Evolutionary conservation across 129 eudicot genomes (phyloP).

Genomic region (Pseudognaphalium luteoalbum): DNA sequence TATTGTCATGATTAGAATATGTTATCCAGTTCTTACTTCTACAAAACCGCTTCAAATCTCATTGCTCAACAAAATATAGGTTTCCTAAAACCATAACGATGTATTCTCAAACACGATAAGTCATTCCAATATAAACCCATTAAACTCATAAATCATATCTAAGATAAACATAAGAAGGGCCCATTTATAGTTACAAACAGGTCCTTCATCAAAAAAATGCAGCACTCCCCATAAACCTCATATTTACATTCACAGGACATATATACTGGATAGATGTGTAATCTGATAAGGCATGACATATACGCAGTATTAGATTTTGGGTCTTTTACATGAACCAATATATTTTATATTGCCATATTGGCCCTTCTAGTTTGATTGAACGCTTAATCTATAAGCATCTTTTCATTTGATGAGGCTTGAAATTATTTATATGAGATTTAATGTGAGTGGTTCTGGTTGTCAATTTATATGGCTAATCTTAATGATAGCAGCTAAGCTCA

Average conservation of each 20-base stretch:
- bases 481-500: not conserved
- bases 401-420: not conserved
- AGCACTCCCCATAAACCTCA: not conserved
- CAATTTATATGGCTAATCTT: constrained; percentile 7
- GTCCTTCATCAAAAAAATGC: not conserved
- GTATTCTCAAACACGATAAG: not conserved
- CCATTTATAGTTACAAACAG: not conserved
- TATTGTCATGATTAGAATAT: too few relatives aligned
- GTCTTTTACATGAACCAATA: not conserved
- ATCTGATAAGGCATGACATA: not conserved
- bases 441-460: not conserved
- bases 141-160: not conserved
- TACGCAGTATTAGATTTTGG: not conserved
- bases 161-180: not conserved
- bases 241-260: too few relatives aligned
- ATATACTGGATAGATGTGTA: not conserved
- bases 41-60: too few relatives aligned
- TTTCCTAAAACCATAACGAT: not conserved
- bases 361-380: not conserved
- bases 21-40: too few relatives aligned
- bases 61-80: too few relatives aligned
- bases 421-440: not conserved
- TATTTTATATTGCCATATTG: not conserved
- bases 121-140: not conserved
- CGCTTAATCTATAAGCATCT: not conserved